Percentiles rank a stretch among this genome's conserved stretches.
phyloP scores from a whole-genome alignment of 805 yeast genomes.

The Saccharomycopsis schoenii region DNA sequence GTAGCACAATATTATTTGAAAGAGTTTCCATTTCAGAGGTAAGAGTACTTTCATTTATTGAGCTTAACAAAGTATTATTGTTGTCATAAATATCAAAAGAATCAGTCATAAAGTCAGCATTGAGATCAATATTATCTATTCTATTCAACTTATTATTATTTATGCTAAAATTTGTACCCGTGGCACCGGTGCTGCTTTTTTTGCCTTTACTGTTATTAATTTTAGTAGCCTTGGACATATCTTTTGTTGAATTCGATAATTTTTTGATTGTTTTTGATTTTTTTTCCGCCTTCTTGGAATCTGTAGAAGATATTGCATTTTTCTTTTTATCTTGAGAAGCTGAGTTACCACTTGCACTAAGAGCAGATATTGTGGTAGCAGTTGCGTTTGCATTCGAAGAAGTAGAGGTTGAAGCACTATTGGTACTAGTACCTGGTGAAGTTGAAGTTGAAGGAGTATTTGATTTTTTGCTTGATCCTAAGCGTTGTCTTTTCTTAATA shows the following conservation, averaged over 20 bases:
- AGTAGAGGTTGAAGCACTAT: background rate
- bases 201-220: background rate
- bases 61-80: background rate
- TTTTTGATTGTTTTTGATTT: background rate
- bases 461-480: constrained; percentile 21
- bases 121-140: background rate
- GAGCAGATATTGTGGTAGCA: background rate
- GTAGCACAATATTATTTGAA: background rate
- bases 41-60: background rate
- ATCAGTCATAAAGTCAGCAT: background rate
- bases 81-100: background rate
- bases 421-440: background rate
- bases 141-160: background rate
- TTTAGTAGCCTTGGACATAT: background rate
- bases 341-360: background rate
- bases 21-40: constrained; percentile 1
- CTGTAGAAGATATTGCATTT: background rate
- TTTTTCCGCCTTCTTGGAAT: background rate
- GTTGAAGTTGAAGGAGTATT: background rate
- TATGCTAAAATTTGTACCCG: background rate
- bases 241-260: background rate
- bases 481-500: constrained; percentile 79
- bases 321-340: background rate
- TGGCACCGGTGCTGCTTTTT: background rate
- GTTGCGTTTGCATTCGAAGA: background rate